Evolutionary conservation across 768 basidiomycete species (phyloP).

Genomic region (Suillus discolor): DNA sequence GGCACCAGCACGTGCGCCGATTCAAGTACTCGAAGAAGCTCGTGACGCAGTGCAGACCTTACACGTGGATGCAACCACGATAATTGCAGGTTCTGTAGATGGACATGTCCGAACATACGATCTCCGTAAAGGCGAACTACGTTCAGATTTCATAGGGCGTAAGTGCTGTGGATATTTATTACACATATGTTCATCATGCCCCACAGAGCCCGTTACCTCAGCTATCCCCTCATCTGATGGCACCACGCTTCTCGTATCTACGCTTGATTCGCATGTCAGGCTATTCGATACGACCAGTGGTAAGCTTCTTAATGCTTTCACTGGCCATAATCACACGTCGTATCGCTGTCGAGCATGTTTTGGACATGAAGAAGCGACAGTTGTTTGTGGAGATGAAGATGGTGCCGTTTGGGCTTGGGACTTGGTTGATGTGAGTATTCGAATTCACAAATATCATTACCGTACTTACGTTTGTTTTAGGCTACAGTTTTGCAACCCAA

Average conservation of each 20-base stretch:
- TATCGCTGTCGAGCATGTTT: slow-evolving; percentile 86
- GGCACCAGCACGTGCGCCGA: slow-evolving; percentile 76
- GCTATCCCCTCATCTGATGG: slow-evolving; percentile 78
- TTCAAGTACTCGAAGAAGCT: slow-evolving; percentile 90
- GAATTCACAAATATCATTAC: slow-evolving; percentile 3
- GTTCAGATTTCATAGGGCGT: slow-evolving; percentile 91
- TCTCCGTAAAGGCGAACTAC: slow-evolving; percentile 88
- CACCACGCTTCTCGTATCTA: slow-evolving; percentile 79
- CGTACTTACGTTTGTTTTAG: slow-evolving; percentile 39
- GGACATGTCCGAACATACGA: slow-evolving; percentile 94
- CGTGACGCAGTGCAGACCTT: slow-evolving; percentile 85
- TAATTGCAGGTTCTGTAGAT: slow-evolving; percentile 87
- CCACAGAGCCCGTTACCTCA: slow-evolving; percentile 82
- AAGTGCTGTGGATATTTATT: slow-evolving; percentile 34
- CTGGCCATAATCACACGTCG: slow-evolving; percentile 69
- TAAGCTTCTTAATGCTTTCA: slow-evolving; percentile 83
- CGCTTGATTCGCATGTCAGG: slow-evolving; percentile 82
- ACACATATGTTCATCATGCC: neutral
- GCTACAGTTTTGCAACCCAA: slow-evolving; percentile 69
- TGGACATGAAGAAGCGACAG: slow-evolving; percentile 77
- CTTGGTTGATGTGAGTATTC: slow-evolving; percentile 72
- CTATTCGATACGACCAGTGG: slow-evolving; percentile 86
- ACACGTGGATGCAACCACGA: slow-evolving; percentile 61
- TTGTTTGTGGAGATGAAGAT: slow-evolving; percentile 89
- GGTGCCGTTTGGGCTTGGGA: slow-evolving; percentile 94